Percentiles rank a stretch among this genome's conserved stretches.
phyloP scores from a whole-genome alignment of 441 rosid species.

The Iberis amara region DNA sequence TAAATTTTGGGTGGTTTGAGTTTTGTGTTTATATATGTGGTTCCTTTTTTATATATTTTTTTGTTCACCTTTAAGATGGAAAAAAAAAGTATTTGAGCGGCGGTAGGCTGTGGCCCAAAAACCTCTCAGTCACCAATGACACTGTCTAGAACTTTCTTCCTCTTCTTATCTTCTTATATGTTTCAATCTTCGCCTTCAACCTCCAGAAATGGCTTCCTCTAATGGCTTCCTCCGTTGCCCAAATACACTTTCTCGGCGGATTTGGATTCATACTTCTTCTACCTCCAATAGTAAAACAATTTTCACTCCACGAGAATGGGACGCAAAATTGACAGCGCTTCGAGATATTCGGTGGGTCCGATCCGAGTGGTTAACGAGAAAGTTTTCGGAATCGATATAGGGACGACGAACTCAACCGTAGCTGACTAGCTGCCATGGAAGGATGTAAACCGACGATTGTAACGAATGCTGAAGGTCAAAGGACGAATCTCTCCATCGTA shows the following conservation, averaged over 20 bases:
- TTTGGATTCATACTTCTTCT: conserved; percentile 36
- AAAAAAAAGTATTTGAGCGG: too few species aligned
- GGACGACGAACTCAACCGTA: conserved; percentile 55
- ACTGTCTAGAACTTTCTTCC: too few species aligned
- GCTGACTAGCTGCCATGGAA: conserved; percentile 98
- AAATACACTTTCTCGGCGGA: conserved; percentile 48
- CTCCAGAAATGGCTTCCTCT: too few species aligned
- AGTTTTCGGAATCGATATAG: conserved; percentile 33
- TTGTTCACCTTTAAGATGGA: too few species aligned
- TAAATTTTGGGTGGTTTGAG: too few species aligned
- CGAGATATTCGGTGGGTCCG: conserved; percentile 44
- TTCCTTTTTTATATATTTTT: too few species aligned
- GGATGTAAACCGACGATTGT: conserved; percentile 95
- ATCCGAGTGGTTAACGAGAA: conserved; percentile 32
- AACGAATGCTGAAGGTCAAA: conserved; percentile 86
- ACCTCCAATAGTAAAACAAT: conserved; percentile 25
- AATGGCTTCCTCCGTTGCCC: conserved; percentile 51
- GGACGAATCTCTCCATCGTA: conserved; percentile 88
- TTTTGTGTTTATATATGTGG: too few species aligned
- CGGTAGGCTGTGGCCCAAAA: too few species aligned
- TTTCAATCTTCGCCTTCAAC: too few species aligned
- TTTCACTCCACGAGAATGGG: conserved; percentile 32
- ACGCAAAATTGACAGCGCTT: conserved; percentile 15
- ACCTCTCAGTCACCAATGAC: too few species aligned
- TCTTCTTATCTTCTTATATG: too few species aligned